phyloP scores from a whole-genome alignment of 768 basidiomycete genomes.

The Ramaria sp. region DNA sequence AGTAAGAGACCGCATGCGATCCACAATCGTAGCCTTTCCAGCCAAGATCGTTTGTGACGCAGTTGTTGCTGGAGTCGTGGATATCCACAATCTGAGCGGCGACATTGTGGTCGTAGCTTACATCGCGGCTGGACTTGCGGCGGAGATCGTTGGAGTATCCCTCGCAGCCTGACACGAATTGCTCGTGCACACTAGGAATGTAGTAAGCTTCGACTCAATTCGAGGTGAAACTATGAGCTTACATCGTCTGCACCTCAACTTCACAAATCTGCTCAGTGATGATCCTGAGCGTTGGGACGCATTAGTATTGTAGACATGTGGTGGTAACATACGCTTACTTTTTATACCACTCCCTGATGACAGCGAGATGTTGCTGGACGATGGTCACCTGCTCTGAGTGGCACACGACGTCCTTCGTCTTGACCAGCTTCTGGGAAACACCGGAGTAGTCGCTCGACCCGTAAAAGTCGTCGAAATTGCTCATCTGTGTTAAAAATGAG shows the following conservation, averaged over 20 bases:
- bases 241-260: constrained; percentile 7
- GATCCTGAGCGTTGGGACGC: not conserved
- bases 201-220: not conserved
- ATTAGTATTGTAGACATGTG: not conserved
- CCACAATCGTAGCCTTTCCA: not conserved
- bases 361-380: constrained; percentile 8
- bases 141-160: constrained; percentile 2
- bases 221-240: not conserved
- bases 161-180: constrained; percentile 5
- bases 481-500: not conserved
- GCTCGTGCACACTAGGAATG: not conserved
- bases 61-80: constrained; percentile 3
- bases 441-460: constrained; percentile 4
- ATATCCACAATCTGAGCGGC: constrained; percentile 3
- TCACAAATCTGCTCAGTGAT: constrained; percentile 8
- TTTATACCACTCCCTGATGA: constrained; percentile 7
- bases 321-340: not conserved
- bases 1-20: constrained; percentile 3
- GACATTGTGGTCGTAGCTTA: constrained; percentile 3
- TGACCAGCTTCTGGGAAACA: not conserved
- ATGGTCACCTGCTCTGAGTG: not conserved
- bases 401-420: constrained; percentile 6
- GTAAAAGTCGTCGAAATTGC: constrained; percentile 9
- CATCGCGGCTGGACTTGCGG: not conserved
- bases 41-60: constrained; percentile 4